Evolutionary conservation across 371 early-diverging fungal genomes (phyloP).

Genomic region (Mucor piriformis): DNA sequence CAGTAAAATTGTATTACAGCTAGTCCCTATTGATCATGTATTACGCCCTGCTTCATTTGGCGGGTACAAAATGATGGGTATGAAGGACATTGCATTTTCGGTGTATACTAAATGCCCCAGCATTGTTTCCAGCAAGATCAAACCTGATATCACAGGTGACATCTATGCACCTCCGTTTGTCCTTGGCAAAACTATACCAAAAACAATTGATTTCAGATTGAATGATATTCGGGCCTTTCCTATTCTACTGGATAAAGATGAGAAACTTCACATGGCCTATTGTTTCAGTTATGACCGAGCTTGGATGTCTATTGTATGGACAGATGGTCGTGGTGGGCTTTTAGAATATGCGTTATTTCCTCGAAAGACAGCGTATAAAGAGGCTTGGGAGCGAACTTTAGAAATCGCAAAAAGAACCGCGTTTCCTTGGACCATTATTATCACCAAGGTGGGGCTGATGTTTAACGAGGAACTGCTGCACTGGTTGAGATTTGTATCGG

Average conservation of each 20-base stretch:
- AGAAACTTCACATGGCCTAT: slow-evolving; percentile 47
- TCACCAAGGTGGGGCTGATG: slow-evolving; percentile 47
- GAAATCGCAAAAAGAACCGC: slow-evolving; percentile 27
- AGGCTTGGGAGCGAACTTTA: slow-evolving; percentile 40
- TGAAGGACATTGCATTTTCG: slow-evolving; percentile 54
- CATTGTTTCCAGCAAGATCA: slow-evolving; percentile 29
- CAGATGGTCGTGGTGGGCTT: slow-evolving; percentile 48
- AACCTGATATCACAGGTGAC: not conserved
- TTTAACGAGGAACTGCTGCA: slow-evolving; percentile 34
- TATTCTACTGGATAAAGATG: slow-evolving; percentile 13
- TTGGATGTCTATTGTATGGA: slow-evolving; percentile 51
- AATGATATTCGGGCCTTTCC: slow-evolving; percentile 21
- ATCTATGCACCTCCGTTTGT: slow-evolving; percentile 46
- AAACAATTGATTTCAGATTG: slow-evolving; percentile 31
- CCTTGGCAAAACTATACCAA: slow-evolving; percentile 34
- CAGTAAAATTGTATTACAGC: slow-evolving; percentile 41
- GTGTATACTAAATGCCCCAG: slow-evolving; percentile 49
- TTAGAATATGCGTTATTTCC: slow-evolving; percentile 30
- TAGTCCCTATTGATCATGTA: slow-evolving; percentile 60
- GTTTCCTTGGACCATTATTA: slow-evolving; percentile 26
- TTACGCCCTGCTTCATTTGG: slow-evolving; percentile 46
- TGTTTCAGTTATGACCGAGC: slow-evolving; percentile 51
- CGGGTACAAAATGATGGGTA: slow-evolving; percentile 43
- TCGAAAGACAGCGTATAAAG: slow-evolving; percentile 27
- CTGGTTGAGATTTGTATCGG: slow-evolving; percentile 11